Evolutionary conservation across 1,284 basidiomycete genomes (phyloP).

Genomic region (Papiliotrema fonsecae): DNA sequence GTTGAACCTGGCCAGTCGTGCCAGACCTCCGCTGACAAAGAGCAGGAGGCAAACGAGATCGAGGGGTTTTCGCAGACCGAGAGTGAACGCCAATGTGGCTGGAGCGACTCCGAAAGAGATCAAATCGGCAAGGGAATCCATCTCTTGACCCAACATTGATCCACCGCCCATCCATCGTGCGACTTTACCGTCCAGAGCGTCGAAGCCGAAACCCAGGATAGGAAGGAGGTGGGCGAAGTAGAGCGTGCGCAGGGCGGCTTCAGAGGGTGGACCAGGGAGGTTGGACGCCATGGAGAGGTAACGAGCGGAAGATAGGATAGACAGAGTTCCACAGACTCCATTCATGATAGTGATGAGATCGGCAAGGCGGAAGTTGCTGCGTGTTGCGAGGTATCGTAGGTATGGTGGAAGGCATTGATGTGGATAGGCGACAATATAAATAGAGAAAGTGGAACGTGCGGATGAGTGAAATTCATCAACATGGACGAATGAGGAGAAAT

Average conservation of each 20-base stretch:
- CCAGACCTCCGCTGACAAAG: constrained; percentile 69
- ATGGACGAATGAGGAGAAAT: background rate
- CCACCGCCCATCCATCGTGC: constrained; percentile 93
- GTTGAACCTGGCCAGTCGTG: constrained; percentile 96
- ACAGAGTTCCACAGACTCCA: constrained; percentile 95
- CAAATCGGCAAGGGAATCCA: constrained; percentile 94
- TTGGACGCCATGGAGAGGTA: constrained; percentile 82
- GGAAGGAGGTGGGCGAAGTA: constrained; percentile 85
- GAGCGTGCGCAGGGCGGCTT: constrained; percentile 49
- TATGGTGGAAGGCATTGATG: background rate
- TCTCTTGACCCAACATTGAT: constrained; percentile 96
- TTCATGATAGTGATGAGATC: constrained; percentile 99
- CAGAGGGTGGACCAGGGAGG: constrained; percentile 36
- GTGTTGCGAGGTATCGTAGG: background rate
- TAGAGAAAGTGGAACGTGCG: too few relatives aligned
- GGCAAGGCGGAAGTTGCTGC: constrained; percentile 93
- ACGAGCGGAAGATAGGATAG: constrained; percentile 81
- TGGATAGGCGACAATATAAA: too few relatives aligned
- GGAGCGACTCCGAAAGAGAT: constrained; percentile 98
- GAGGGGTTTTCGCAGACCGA: constrained; percentile 83
- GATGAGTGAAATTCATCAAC: too few relatives aligned
- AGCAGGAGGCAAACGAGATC: constrained; percentile 81
- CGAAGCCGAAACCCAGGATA: constrained; percentile 93
- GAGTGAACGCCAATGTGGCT: constrained; percentile 80
- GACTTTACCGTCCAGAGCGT: constrained; percentile 96